Conservation (phyloP, 2,329 filamentous ascomycete genomes). For the Fusarium phyllophilum region DNA sequence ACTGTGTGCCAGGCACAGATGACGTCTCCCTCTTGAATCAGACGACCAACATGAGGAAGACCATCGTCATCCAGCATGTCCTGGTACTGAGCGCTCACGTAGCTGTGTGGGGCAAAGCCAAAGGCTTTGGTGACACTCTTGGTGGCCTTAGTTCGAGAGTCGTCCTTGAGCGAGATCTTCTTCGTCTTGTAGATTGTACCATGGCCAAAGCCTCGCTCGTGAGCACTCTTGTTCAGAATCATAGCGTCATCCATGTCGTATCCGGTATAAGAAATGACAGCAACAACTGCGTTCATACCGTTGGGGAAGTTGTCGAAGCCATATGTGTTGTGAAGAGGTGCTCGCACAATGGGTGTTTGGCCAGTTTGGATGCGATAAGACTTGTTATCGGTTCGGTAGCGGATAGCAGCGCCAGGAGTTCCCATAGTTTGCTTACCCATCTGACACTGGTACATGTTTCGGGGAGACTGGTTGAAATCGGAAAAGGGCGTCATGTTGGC, state of each 20-base stretch:
- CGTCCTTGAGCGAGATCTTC: conserved; percentile 86
- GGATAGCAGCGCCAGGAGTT: conserved; percentile 85
- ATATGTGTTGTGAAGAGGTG: conserved; percentile 94
- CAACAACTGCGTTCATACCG: conserved; percentile 93
- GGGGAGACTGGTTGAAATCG: conserved; percentile 96
- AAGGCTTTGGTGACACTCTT: conserved; percentile 84
- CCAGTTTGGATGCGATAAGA: conserved; percentile 93
- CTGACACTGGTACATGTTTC: conserved; percentile 99
- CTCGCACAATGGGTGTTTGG: conserved; percentile 91
- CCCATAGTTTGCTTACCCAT: conserved; percentile 99
- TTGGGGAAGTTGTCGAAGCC: conserved; percentile 99
- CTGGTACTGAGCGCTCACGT: conserved; percentile 76
- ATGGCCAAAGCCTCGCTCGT: conserved; percentile 94
- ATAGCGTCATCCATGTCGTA: conserved; percentile 99
- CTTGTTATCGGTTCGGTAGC: conserved; percentile 96
- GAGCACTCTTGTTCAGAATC: conserved; percentile 97
- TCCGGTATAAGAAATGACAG: conserved; percentile 97
- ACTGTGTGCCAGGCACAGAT: conserved; percentile 93
- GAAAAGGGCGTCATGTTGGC: conserved; percentile 99
- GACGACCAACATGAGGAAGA: conserved; percentile 80
- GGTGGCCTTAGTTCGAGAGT: conserved; percentile 72
- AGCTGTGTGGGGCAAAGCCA: conserved; percentile 84
- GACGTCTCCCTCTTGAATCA: conserved; percentile 82
- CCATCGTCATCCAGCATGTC: conserved; percentile 87
- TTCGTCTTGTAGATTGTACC: conserved; percentile 99